Base-by-base conservation (phyloP, 2,329 filamentous ascomycete genomes). In the Botrytis deweyae region DNA sequence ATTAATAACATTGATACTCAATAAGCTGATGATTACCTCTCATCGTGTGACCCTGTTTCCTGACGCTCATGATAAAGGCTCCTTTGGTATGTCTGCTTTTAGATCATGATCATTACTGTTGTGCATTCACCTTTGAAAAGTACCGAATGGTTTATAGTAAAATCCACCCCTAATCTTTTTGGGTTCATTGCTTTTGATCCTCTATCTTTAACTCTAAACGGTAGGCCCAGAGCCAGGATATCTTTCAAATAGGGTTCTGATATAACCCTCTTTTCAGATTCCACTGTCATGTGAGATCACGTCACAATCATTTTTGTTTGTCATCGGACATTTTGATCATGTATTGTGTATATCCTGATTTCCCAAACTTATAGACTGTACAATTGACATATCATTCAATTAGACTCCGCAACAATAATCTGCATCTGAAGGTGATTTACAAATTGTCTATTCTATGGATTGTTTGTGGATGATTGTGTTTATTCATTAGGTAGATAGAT, bases 231-330 rank as follows among this genome's bases (percentile, higher is more conserved):
- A 29, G 52, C 1, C 52, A 9, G 3, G 3, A 29, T 29, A 55
- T 58, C 52, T 18, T 33, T 33, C 52, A 9, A 16, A 55, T 16
- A 52, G 10, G 4, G 4, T 14, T 52, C 49, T n/a, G 10, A 52
- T 3, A n/a, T n/a, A 25, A n/a, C 4, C 1, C 4, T n/a, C 25
- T 12, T n/a, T n/a, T n/a, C 49, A 52, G 6, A 14, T n/a, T 16
- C 0, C 1, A 2, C 25, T 3, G 12, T 1, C 1, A 52, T n/a
- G n/a, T n/a, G 1, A 52, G 49, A 4, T 16, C 4, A 52, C 1
- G 2, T n/a, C 49, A 2, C 22, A 3, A 3, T 14, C 5, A 14
- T n/a, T n/a, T n/a, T 55, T 14, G 5, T n/a, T n/a, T n/a, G 12
- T 16, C 49, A 7, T 55, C 12, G 12, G 12, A 0, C 1, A 1